These are phyloP conservation scores for Tolypocladium inflatum DNA, from an alignment of 2,329 filamentous ascomycete genomes.

Conservation along the genomic window DNA sequence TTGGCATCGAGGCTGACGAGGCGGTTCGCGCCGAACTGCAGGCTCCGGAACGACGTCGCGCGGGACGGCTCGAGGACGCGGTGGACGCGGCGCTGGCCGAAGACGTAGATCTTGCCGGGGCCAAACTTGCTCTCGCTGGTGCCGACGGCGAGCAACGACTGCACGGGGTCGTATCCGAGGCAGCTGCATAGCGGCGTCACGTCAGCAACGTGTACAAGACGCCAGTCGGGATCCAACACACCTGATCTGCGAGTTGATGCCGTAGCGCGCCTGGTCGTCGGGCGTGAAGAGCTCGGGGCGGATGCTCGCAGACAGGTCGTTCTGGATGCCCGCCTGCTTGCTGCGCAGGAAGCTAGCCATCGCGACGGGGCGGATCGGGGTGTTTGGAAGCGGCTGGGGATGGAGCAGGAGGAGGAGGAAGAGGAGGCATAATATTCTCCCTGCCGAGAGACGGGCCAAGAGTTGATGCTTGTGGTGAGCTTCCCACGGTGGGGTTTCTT, in stretches of 20 bases:
- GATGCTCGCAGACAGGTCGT: conserved; percentile 79
- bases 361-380: conserved; percentile 5
- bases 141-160: conserved; percentile 85
- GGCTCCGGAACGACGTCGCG: conserved; percentile 61
- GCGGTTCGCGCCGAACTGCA: conserved; percentile 82
- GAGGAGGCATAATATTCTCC: not conserved
- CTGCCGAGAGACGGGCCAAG: not conserved
- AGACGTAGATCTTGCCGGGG: conserved; percentile 78
- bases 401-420: conserved; percentile 4
- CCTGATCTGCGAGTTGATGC: conserved; percentile 69
- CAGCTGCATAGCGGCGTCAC: conserved; percentile 38
- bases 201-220: conserved; percentile 2
- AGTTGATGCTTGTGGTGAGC: not conserved
- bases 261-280: conserved; percentile 75
- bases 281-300: conserved; percentile 68
- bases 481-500: not conserved
- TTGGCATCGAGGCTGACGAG: conserved; percentile 76
- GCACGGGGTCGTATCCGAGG: conserved; percentile 84
- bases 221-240: conserved; percentile 16
- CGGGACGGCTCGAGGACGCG: conserved; percentile 63
- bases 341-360: conserved; percentile 87
- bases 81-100: conserved; percentile 73
- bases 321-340: conserved; percentile 88
- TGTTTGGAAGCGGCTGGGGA: not conserved
- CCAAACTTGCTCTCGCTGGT: conserved; percentile 83